phyloP scores from a whole-genome alignment of 1,139 yeast species.

The Spathaspora sp. region DNA sequence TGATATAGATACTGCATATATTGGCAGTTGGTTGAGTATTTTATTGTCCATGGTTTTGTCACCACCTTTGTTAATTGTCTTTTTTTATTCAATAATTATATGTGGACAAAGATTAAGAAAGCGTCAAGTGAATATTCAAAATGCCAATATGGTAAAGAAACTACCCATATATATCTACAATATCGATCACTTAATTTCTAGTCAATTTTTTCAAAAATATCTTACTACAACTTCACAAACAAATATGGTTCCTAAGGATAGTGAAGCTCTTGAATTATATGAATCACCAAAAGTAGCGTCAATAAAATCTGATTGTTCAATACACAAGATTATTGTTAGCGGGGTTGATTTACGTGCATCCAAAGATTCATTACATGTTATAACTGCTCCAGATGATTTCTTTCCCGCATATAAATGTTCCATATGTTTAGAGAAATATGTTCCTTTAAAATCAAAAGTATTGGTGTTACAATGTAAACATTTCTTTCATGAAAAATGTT shows the following conservation, averaged over 20 bases:
- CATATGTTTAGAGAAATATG: slow-evolving; percentile 44
- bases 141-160: slow-evolving; percentile 35
- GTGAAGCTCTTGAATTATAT: slow-evolving; percentile 8
- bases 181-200: slow-evolving; percentile 34
- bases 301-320: slow-evolving; percentile 15
- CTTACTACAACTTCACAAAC: slow-evolving; percentile 25
- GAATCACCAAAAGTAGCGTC: slow-evolving; percentile 14
- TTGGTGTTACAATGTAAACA: slow-evolving; percentile 46
- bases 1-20: slow-evolving; percentile 31
- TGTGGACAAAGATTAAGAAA: slow-evolving; percentile 30
- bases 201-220: slow-evolving; percentile 28
- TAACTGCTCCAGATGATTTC: slow-evolving; percentile 37
- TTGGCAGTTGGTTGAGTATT: slow-evolving; percentile 43
- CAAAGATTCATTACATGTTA: slow-evolving; percentile 21
- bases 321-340: slow-evolving; percentile 26
- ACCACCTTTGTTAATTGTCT: slow-evolving; percentile 42
- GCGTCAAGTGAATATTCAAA: slow-evolving; percentile 28
- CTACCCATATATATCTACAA: slow-evolving; percentile 43
- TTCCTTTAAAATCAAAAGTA: slow-evolving; percentile 37
- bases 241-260: slow-evolving; percentile 12
- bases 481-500: slow-evolving; percentile 44
- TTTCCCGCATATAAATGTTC: slow-evolving; percentile 45
- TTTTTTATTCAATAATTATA: slow-evolving; percentile 34
- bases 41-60: slow-evolving; percentile 43
- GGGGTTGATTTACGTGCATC: slow-evolving; percentile 31